A percentile compares a stretch with the other conserved stretches of the same genome.
phyloP scores from a whole-genome alignment of 306 rosid genomes.

The Quercus mongolica region DNA sequence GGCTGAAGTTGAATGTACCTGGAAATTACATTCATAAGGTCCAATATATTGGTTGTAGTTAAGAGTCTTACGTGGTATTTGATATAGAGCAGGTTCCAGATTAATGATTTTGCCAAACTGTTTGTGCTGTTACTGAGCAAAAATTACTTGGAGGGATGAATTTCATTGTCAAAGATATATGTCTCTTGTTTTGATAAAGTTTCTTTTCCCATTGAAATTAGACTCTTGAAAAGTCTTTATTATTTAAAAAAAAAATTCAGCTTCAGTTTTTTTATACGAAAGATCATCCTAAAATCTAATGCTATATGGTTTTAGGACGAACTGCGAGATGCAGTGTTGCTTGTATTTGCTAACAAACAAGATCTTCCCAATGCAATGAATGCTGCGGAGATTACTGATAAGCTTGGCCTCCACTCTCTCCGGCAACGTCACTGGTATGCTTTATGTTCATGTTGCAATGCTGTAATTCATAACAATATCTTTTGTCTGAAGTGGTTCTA shows the following conservation, averaged over 20 bases:
- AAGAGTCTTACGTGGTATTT: neutral
- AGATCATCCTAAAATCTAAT: neutral
- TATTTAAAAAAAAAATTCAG: neutral
- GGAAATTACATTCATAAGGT: neutral
- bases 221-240: neutral
- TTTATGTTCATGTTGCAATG: neutral
- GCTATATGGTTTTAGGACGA: conserved; percentile 64
- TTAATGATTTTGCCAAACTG: neutral
- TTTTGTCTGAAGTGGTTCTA: conserved; percentile 7
- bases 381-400: conserved; percentile 99
- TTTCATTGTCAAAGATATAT: neutral
- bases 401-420: conserved; percentile 98
- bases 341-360: conserved; percentile 99
- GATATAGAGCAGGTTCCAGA: neutral
- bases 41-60: neutral
- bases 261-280: neutral
- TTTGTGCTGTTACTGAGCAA: neutral
- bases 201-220: neutral
- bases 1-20: neutral
- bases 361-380: conserved; percentile 99
- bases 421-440: conserved; percentile 97
- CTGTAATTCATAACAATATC: neutral
- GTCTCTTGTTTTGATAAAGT: neutral
- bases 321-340: conserved; percentile 95
- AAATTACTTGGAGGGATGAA: neutral